Evolutionary conservation across 257 asterid species (phyloP).

Genomic region (Rhazya stricta): DNA sequence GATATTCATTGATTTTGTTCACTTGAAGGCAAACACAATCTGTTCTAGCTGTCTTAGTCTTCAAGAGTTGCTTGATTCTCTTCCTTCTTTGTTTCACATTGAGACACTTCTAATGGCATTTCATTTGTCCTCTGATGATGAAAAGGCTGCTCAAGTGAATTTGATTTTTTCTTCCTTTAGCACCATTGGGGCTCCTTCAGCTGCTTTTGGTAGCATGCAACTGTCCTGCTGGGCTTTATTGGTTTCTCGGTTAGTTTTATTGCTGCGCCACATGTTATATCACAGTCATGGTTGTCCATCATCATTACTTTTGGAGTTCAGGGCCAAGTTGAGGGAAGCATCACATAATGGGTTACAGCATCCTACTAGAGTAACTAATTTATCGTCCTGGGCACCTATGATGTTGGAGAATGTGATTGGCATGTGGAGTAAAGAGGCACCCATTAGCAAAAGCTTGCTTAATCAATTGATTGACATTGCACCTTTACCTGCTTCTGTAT

Average conservation of each 20-base stretch:
- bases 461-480: slow-evolving; percentile 74
- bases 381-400: slow-evolving; percentile 67
- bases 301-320: slow-evolving; percentile 65
- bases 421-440: slow-evolving; percentile 37
- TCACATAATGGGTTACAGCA: slow-evolving; percentile 28
- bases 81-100: slow-evolving; percentile 80
- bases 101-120: slow-evolving; percentile 77
- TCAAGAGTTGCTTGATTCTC: slow-evolving; percentile 57
- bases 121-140: slow-evolving; percentile 76
- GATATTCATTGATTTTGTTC: slow-evolving; percentile 45
- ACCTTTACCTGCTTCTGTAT: slow-evolving; percentile 62
- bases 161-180: slow-evolving; percentile 48
- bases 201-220: slow-evolving; percentile 43
- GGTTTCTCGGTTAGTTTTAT: slow-evolving; percentile 76
- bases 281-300: slow-evolving; percentile 70
- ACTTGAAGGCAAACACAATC: slow-evolving; percentile 49
- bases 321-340: slow-evolving; percentile 67
- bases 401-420: slow-evolving; percentile 48
- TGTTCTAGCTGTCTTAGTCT: slow-evolving; percentile 46
- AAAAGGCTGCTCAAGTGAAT: slow-evolving; percentile 53
- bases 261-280: slow-evolving; percentile 82
- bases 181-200: slow-evolving; percentile 44
- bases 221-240: slow-evolving; percentile 84
- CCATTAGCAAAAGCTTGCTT: slow-evolving; percentile 44
- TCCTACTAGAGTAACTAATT: slow-evolving; percentile 35